phyloP scores from a whole-genome alignment of 352 stramenopile genomes.

The Globisporangium carolinianum region DNA sequence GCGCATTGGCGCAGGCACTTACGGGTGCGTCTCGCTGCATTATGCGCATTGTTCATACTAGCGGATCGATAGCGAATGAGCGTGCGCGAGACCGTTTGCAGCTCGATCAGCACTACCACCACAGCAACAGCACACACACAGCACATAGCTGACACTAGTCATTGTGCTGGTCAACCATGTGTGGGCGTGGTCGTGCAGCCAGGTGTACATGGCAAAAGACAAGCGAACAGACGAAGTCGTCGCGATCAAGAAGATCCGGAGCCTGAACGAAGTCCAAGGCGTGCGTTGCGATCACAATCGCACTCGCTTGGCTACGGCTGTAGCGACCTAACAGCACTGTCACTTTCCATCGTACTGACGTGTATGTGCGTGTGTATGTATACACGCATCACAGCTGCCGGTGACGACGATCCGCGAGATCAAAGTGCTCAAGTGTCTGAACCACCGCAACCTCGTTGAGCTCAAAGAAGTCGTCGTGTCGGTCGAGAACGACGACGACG shows the following conservation, averaged over 20 bases:
- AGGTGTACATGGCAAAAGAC: slow-evolving; percentile 88
- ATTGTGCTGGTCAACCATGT: too few relatives aligned
- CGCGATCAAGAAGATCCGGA: slow-evolving; percentile 90
- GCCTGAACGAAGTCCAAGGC: slow-evolving; percentile 85
- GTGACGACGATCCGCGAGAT: slow-evolving; percentile 97
- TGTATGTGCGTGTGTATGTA: neutral
- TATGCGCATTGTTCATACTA: too few relatives aligned
- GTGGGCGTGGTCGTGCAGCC: slow-evolving; percentile 20
- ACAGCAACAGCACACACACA: too few relatives aligned
- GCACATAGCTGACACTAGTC: too few relatives aligned
- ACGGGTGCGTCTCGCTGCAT: slow-evolving; percentile 36
- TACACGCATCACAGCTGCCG: slow-evolving; percentile 59
- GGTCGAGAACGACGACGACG: slow-evolving; percentile 77
- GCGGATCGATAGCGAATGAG: neutral
- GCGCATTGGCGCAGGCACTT: slow-evolving; percentile 86
- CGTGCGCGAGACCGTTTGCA: neutral
- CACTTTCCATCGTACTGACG: neutral
- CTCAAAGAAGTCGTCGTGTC: slow-evolving; percentile 95
- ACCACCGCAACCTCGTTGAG: slow-evolving; percentile 93
- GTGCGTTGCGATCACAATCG: slow-evolving; percentile 23
- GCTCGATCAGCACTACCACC: too few relatives aligned
- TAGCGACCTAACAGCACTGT: too few relatives aligned
- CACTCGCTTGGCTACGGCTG: neutral
- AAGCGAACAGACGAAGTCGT: slow-evolving; percentile 80
- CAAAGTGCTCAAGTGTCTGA: slow-evolving; percentile 96